Conservation (phyloP, 805 yeast species). For the Starmerella kuoi region DNA sequence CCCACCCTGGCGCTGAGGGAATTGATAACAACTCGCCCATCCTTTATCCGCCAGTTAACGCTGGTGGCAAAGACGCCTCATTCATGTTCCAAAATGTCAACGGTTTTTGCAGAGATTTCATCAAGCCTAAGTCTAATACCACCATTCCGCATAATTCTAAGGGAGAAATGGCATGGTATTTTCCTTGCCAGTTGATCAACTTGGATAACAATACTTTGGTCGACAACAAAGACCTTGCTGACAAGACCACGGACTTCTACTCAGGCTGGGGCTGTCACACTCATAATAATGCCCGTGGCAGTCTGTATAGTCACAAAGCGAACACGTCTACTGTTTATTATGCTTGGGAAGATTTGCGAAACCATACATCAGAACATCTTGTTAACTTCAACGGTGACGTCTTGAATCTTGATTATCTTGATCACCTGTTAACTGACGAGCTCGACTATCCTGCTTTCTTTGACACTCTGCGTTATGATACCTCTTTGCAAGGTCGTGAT, state of each 20-base stretch:
- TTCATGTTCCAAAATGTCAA: constrained; percentile 85
- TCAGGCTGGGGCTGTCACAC: constrained; percentile 91
- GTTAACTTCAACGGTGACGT: constrained; percentile 86
- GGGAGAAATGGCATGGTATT: constrained; percentile 73
- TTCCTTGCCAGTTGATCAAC: constrained; percentile 63
- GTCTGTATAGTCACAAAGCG: constrained; percentile 44
- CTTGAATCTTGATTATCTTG: constrained; percentile 61
- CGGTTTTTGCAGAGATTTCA: constrained; percentile 74
- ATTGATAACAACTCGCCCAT: constrained; percentile 52
- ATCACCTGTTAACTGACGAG: constrained; percentile 63
- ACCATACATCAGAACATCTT: constrained; percentile 55
- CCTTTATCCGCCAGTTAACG: constrained; percentile 72
- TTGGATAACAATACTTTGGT: constrained; percentile 55
- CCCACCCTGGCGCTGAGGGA: constrained; percentile 76
- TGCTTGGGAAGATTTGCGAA: constrained; percentile 72
- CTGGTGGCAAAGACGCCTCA: constrained; percentile 46
- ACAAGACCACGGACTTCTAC: constrained; percentile 40
- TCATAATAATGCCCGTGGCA: constrained; percentile 49
- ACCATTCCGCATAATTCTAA: constrained; percentile 55
- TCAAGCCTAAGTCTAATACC: constrained; percentile 55
- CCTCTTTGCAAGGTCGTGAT: constrained; percentile 60
- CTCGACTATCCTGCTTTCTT: constrained; percentile 62
- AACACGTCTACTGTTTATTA: constrained; percentile 68
- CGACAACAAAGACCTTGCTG: constrained; percentile 38
- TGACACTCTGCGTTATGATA: constrained; percentile 45